phyloP scores from a whole-genome alignment of 179 eudicot species.

The Heliamphora pulchella region DNA sequence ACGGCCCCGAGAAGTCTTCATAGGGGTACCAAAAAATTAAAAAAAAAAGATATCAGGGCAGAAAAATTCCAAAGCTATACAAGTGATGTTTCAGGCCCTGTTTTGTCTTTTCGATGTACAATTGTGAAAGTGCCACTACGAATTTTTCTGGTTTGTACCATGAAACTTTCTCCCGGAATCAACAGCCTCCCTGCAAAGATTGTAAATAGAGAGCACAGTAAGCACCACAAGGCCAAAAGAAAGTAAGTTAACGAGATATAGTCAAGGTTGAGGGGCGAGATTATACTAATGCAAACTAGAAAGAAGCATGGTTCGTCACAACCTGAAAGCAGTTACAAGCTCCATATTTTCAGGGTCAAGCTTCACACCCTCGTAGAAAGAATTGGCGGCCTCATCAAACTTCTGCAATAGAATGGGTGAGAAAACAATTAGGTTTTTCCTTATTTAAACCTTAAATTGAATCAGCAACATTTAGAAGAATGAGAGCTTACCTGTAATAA shows the following conservation, averaged over 20 bases:
- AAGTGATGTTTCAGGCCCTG: not conserved
- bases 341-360: slow-evolving; percentile 89
- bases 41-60: not conserved
- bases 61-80: slow-evolving; percentile 1
- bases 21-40: not conserved
- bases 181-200: slow-evolving; percentile 71
- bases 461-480: not conserved
- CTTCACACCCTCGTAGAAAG: slow-evolving; percentile 83
- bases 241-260: not conserved
- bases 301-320: not conserved
- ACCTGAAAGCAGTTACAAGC: slow-evolving; percentile 89
- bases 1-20: not conserved
- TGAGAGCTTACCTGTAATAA: slow-evolving; percentile 49
- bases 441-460: not conserved
- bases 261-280: too few relatives aligned
- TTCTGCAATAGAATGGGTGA: slow-evolving; percentile 38
- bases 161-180: slow-evolving; percentile 90
- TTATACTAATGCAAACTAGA: not conserved
- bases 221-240: too few relatives aligned
- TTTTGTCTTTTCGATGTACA: not conserved
- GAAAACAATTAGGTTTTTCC: not conserved
- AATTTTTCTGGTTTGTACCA: slow-evolving; percentile 33
- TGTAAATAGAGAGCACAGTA: not conserved
- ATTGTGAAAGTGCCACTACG: not conserved
- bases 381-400: slow-evolving; percentile 93